A percentile compares a stretch with the other conserved stretches of the same genome.
These are phyloP conservation scores for Ziziphus jujuba DNA, from an alignment of 306 rosid genomes.

Conservation along the genomic window DNA sequence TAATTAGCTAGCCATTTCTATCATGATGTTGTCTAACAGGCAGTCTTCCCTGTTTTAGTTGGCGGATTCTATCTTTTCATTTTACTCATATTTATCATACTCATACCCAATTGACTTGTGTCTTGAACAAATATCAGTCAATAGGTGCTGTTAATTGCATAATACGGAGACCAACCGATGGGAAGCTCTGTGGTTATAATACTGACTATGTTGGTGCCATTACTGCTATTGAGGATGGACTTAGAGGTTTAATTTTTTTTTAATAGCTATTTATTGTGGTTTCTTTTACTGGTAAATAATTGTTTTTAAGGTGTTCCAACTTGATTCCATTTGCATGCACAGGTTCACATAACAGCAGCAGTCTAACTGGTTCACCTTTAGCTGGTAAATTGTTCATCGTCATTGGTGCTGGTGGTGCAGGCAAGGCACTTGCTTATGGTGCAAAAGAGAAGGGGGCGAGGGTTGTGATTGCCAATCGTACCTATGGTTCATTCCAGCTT, in stretches of 20 bases:
- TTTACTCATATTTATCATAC: conserved; percentile 13
- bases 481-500: conserved; percentile 60
- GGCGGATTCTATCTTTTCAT: conserved; percentile 15
- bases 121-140: conserved; percentile 46
- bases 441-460: conserved; percentile 90
- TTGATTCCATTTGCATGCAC: conserved; percentile 17
- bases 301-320: conserved; percentile 14
- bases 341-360: conserved; percentile 45
- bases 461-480: conserved; percentile 91
- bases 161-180: conserved; percentile 71
- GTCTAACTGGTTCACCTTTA: conserved; percentile 56
- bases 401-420: conserved; percentile 98
- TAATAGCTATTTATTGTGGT: not conserved
- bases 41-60: not conserved
- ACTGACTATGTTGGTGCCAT: conserved; percentile 88
- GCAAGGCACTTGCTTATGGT: conserved; percentile 95
- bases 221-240: conserved; percentile 84
- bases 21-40: conserved; percentile 8
- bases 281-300: conserved; percentile 17
- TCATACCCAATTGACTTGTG: conserved; percentile 13
- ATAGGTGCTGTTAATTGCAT: conserved; percentile 93
- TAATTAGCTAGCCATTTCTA: conserved; percentile 30
- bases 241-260: conserved; percentile 54
- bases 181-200: conserved; percentile 83
- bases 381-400: conserved; percentile 85